phyloP scores from a whole-genome alignment of 148 eudicot species.

The Rhododendron vialii region DNA sequence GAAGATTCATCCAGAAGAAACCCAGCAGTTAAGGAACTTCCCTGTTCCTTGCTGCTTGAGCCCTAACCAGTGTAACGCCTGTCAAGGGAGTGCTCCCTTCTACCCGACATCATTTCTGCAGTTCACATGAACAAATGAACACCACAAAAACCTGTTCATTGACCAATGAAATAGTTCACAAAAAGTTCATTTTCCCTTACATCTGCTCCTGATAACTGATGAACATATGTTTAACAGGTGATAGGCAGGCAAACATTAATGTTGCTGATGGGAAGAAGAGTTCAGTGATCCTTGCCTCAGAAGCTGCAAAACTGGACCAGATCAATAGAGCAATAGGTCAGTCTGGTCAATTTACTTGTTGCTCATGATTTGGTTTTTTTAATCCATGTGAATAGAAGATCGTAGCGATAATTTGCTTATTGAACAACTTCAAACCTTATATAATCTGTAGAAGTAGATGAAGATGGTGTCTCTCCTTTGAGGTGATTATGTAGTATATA shows the following conservation, averaged over 20 bases:
- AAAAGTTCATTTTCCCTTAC: neutral
- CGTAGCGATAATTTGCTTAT: too few species aligned
- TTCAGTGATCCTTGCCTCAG: constrained; percentile 68
- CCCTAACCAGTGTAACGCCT: neutral
- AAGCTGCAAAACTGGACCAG: constrained; percentile 76
- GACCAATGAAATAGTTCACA: neutral
- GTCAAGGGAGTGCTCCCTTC: neutral
- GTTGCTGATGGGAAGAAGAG: constrained; percentile 43
- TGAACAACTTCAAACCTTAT: too few species aligned
- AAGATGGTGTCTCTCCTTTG: too few species aligned
- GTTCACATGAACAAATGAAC: neutral
- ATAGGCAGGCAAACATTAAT: constrained; percentile 59
- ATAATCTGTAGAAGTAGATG: too few species aligned
- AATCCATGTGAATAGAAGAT: too few species aligned
- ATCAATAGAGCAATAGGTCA: constrained; percentile 78
- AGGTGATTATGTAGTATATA: too few species aligned
- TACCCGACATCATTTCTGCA: neutral
- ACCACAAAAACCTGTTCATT: neutral
- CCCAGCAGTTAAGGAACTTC: too few species aligned
- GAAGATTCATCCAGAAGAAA: too few species aligned
- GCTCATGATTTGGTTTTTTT: too few species aligned
- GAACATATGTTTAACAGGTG: constrained; percentile 39
- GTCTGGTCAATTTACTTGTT: too few species aligned
- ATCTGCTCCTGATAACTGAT: constrained; percentile 3
- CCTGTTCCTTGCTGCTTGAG: neutral